Conservation (phyloP, 1,284 basidiomycete species). For the Trichosporon faecale region DNA sequence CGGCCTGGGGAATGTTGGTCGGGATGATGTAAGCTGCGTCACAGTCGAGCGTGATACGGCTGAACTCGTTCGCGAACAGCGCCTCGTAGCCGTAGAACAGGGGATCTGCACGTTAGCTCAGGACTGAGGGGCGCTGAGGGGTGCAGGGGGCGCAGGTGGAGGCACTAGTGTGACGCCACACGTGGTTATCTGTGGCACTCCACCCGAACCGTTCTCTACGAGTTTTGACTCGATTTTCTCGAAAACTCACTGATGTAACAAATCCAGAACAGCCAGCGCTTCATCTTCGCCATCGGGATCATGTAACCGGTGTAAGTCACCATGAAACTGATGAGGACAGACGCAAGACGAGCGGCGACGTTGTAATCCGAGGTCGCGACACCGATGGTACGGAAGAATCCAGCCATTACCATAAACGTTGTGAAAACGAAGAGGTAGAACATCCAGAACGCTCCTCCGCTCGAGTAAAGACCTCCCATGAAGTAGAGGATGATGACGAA, state of each 20-base stretch:
- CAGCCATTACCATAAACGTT: slow-evolving; percentile 54
- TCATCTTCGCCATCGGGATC: slow-evolving; percentile 65
- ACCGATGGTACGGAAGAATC: slow-evolving; percentile 53
- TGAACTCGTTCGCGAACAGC: slow-evolving; percentile 72
- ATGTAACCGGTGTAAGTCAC: slow-evolving; percentile 48
- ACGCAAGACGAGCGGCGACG: slow-evolving; percentile 56
- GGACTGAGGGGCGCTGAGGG: neutral
- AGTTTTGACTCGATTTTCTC: neutral
- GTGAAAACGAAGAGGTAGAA: slow-evolving; percentile 46
- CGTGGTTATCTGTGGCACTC: neutral
- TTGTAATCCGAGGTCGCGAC: slow-evolving; percentile 54
- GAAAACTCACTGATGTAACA: slow-evolving; percentile 23
- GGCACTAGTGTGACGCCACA: neutral
- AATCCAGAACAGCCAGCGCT: slow-evolving; percentile 85
- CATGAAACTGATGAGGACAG: slow-evolving; percentile 55
- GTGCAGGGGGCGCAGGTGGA: neutral
- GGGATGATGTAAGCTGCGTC: slow-evolving; percentile 69
- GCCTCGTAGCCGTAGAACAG: slow-evolving; percentile 71
- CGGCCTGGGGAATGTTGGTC: slow-evolving; percentile 59
- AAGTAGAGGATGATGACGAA: slow-evolving; percentile 56
- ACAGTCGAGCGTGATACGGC: slow-evolving; percentile 64
- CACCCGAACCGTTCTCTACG: neutral
- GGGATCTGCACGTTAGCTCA: slow-evolving; percentile 53
- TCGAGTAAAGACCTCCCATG: slow-evolving; percentile 51
- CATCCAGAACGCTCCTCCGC: slow-evolving; percentile 56